Percentiles rank a stretch among this genome's conserved stretches.
Conservation (phyloP, 2,329 filamentous ascomycete genomes). For the Neofusicoccum kwambonambiense region DNA sequence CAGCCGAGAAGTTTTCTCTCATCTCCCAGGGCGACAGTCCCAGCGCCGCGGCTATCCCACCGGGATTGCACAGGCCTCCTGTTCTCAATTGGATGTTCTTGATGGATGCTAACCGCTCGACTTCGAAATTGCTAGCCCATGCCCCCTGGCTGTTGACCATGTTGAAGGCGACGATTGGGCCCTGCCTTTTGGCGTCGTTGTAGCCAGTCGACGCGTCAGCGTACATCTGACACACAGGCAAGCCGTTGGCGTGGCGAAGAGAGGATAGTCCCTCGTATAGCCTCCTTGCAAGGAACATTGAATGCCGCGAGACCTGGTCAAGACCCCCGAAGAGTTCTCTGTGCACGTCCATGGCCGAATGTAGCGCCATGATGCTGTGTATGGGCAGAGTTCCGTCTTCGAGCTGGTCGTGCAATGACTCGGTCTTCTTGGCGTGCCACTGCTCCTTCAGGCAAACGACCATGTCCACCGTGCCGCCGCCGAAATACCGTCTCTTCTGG, state of each 20-base stretch:
- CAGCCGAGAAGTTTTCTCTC: constrained; percentile 77
- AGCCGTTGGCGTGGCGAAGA: constrained; percentile 69
- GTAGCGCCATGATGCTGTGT: constrained; percentile 83
- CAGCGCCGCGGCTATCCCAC: constrained; percentile 74
- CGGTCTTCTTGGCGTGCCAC: constrained; percentile 78
- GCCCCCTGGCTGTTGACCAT: constrained; percentile 65
- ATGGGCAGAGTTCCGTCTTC: constrained; percentile 92
- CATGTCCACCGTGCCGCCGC: constrained; percentile 91
- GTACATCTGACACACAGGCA: constrained; percentile 67
- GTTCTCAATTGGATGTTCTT: constrained; percentile 82
- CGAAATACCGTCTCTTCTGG: constrained; percentile 74
- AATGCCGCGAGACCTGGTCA: constrained; percentile 67
- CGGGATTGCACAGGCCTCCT: constrained; percentile 88
- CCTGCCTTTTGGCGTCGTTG: constrained; percentile 51
- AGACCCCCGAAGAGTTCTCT: constrained; percentile 69
- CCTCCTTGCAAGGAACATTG: constrained; percentile 60
- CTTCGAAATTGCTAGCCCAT: constrained; percentile 78
- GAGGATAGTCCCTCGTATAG: constrained; percentile 59
- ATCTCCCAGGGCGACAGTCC: constrained; percentile 76
- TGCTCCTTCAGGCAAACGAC: constrained; percentile 73
- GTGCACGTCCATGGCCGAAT: constrained; percentile 71
- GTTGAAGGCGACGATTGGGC: constrained; percentile 84
- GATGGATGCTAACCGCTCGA: constrained; percentile 80
- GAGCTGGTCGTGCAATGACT: constrained; percentile 72
- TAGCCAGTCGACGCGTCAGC: constrained; percentile 42